Evolutionary conservation across 2,329 filamentous ascomycete genomes (phyloP), one percentile per base, ranked within the genome.

Genomic region (Furcasterigmium furcatum): DNA sequence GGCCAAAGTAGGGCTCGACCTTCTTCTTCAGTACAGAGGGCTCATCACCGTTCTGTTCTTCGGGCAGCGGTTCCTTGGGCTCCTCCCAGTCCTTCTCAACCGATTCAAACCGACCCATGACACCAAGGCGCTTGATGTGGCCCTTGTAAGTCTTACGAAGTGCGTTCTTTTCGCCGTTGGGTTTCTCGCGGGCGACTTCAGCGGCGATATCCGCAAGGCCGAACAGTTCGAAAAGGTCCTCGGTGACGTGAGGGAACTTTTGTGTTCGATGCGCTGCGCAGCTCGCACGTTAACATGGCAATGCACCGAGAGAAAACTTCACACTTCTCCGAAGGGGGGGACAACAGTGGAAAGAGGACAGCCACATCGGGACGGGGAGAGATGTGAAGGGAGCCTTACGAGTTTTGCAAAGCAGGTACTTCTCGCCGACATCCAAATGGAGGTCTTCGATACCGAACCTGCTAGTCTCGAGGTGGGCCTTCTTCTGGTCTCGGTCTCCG

Each of bases 101-200:
- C 4, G 71, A 68, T 54, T 85, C 81, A 54, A 83, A 85, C 48
- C 80, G 76, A 9, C 82, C 82, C 44, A 74, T 75, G 21, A 85
- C 71, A 29, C 79, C 79, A 25, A 85, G 66, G 38, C 74, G 76
- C 68, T 85, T 85, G 60, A 85, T 81, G 53, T 85, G 79, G 43
- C 80, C 80, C 63, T 85, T 85, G 68, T 85, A 85, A 14, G 81
- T 84, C 60, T 85, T 85, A 21, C 82, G 75, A 41, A 85, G 69
- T 52, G 77, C 79, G 57, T 85, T 85, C 71, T 84, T 85, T 61
- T 83, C 78, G 52, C 82, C 82, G 59, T 82, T 82, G 13, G 80
- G 79, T 58, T 82, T 79, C 44, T 77, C 77, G 49, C 82, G 75
- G 49, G 82, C 82, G 34, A 85, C 80, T 52, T 82, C 77, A 46